These are phyloP conservation scores for Pleurotus ostreatus DNA, from an alignment of 768 basidiomycete species.

Conservation along the genomic window DNA sequence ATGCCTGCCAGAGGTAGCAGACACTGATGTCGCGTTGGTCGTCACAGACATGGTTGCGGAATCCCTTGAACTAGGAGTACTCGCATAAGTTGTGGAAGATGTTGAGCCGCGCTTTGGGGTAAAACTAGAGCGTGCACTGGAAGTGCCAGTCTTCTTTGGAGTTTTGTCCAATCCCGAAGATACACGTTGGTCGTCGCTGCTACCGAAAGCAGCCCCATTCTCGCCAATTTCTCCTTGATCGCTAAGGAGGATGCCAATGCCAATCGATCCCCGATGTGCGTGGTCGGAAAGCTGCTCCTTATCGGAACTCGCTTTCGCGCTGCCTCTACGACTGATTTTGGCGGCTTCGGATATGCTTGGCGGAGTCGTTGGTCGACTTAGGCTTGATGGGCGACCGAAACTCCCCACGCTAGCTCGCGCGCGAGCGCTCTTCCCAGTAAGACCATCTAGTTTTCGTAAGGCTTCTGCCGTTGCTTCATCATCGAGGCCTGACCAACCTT, in stretches of 20 bases:
- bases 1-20: conserved; percentile 68
- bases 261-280: conserved; percentile 31
- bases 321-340: conserved; percentile 33
- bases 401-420: conserved; percentile 76
- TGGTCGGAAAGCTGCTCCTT: conserved; percentile 41
- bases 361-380: conserved; percentile 75
- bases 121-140: conserved; percentile 65
- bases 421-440: conserved; percentile 71
- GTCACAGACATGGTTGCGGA: conserved; percentile 78
- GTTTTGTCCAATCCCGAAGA: conserved; percentile 54
- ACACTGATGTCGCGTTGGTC: conserved; percentile 75
- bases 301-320: conserved; percentile 26
- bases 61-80: conserved; percentile 82
- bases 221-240: conserved; percentile 38
- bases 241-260: conserved; percentile 28
- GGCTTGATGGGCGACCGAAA: conserved; percentile 59
- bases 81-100: conserved; percentile 82
- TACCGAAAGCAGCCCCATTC: conserved; percentile 36
- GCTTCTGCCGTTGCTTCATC: conserved; percentile 90
- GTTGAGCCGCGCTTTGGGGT: conserved; percentile 86
- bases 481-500: conserved; percentile 85
- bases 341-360: conserved; percentile 49
- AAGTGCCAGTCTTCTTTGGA: conserved; percentile 57
- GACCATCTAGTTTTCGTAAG: conserved; percentile 87
- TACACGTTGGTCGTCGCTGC: conserved; percentile 56